These are phyloP conservation scores for Strombidium stylifer DNA, from an alignment of 73 alveolate species.

Conservation along the genomic window DNA sequence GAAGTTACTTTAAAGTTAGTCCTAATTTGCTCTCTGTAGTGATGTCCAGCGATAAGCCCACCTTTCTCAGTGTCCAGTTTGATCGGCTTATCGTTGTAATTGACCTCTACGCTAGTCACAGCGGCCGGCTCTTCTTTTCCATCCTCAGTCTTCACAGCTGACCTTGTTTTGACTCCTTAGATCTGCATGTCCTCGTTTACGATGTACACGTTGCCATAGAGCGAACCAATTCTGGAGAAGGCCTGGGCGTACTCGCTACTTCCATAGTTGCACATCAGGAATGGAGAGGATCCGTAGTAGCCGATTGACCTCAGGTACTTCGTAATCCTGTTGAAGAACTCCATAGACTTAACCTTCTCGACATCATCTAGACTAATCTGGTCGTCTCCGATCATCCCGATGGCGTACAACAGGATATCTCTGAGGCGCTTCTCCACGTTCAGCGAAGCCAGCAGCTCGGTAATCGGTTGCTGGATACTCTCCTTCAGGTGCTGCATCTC, in stretches of 20 bases:
- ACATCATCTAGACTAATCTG: constrained; percentile 20
- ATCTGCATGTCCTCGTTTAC: constrained; percentile 43
- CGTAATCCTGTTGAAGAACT: constrained; percentile 42
- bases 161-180: too few species aligned
- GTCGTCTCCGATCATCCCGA: constrained; percentile 50
- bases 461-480: constrained; percentile 35
- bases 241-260: constrained; percentile 58
- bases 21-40: constrained; percentile 20
- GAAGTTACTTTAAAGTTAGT: neutral
- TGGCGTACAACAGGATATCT: constrained; percentile 52
- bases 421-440: constrained; percentile 34
- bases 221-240: constrained; percentile 54
- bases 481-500: constrained; percentile 26
- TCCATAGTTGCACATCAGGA: constrained; percentile 58
- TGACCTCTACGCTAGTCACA: neutral
- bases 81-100: constrained; percentile 16
- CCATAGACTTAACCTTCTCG: constrained; percentile 23
- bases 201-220: constrained; percentile 46
- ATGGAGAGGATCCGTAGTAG: constrained; percentile 61
- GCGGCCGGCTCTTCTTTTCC: constrained; percentile 3
- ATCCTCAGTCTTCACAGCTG: constrained; percentile 22
- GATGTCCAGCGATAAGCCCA: constrained; percentile 45
- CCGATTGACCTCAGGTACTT: constrained; percentile 56
- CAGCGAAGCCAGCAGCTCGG: constrained; percentile 16
- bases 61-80: constrained; percentile 25